Evolutionary conservation across 139 green algal genomes (phyloP).

Genomic region (Chlorella sorokiniana): DNA sequence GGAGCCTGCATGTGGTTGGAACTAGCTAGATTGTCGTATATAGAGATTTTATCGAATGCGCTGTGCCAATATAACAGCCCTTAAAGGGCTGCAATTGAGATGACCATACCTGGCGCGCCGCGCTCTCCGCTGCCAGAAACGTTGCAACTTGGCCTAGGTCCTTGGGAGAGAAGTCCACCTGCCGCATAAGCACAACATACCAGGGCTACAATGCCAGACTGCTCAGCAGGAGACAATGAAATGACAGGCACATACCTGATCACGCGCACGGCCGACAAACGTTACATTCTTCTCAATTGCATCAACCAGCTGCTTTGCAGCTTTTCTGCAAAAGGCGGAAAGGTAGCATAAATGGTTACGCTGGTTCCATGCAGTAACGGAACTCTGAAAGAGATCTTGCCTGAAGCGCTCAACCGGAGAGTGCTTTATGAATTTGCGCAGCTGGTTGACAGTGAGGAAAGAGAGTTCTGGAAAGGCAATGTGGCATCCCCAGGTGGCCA

Average conservation of each 20-base stretch:
- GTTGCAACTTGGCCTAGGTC: conserved; percentile 39
- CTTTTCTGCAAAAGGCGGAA: conserved; percentile 8
- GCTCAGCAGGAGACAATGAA: background rate
- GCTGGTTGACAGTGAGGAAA: conserved; percentile 65
- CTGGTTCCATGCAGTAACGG: background rate
- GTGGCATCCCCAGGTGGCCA: conserved; percentile 78
- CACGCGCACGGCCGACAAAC: conserved; percentile 66
- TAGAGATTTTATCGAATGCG: no score
- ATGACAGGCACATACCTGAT: conserved; percentile 29
- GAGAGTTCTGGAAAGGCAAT: conserved; percentile 91
- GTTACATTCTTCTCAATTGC: conserved; percentile 67
- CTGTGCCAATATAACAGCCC: no score
- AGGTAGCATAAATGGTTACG: background rate
- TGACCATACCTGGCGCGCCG: conserved; percentile 38
- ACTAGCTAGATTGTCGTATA: no score
- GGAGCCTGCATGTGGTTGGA: conserved; percentile 64
- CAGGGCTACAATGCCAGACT: background rate
- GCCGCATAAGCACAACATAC: background rate
- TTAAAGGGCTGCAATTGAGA: background rate
- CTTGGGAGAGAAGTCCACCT: conserved; percentile 37
- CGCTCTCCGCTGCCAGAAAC: conserved; percentile 58
- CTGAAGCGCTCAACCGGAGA: conserved; percentile 81
- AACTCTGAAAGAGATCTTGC: background rate
- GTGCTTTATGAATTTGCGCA: conserved; percentile 83
- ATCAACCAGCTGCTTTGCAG: conserved; percentile 51